Evolutionary conservation across 140 eudicot genomes (phyloP), one percentile per base, ranked within the genome.

Genomic region (Anethum foeniculum): DNA sequence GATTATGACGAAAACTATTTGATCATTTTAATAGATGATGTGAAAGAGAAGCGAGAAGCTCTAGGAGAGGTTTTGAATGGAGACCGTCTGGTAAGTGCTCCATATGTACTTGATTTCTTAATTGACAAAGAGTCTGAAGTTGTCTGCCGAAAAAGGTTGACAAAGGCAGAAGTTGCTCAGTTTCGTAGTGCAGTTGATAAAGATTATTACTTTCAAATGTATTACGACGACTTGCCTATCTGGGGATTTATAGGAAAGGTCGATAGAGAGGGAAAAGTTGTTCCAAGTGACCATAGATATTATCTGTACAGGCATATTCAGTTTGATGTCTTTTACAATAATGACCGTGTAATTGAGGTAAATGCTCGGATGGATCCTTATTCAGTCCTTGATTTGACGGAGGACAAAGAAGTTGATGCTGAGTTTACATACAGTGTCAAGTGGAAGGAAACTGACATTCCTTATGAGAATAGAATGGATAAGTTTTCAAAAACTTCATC

Each of bases 91-190:
- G 80, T 83, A 8, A 72, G 76, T 64, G 80, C 77, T 79, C 86
- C 83, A 30, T 83, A 83, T 60, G 32, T 30, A 14, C 83, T 83
- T 23, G 86, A 83, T 18, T 83, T 83, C 56, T 46, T 83, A 69
- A 51, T 58, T 3, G 83, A 83, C 11, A 83, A 83, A 77, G 83
- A 83, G n/a, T 62, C 58, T 62, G 83, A 83, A 47, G 52, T 89
- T 43, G 69, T 87, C 44, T 89, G 93, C 85, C 85, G 81, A 32
- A 87, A 89, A 82, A 85, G 76, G 27, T 81, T 89, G 75, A 82
- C 81, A 38, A 87, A 81, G 82, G n/a, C 74, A 65, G 93, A 89
- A 51, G 89, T 85, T 77, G 80, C 85, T 71, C 77, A 75, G 74
- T 85, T 89, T 60, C 84, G 85, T 75, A 85, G 38, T 39, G 88